phyloP scores from a whole-genome alignment of 768 basidiomycete species.

The Boletus tylopilopsis region DNA sequence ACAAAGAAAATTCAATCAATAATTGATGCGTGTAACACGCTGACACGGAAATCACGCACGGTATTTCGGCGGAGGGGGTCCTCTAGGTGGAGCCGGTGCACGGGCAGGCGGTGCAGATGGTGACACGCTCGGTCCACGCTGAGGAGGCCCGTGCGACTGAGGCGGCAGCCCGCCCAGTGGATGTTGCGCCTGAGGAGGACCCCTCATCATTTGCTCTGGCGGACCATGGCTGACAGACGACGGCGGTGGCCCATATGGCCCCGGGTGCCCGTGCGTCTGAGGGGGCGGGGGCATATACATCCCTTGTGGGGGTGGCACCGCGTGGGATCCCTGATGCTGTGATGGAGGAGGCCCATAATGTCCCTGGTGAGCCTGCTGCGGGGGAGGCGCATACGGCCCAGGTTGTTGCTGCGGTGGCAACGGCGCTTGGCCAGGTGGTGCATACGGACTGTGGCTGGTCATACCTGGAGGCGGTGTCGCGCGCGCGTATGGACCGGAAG shows the following conservation, averaged over 20 bases:
- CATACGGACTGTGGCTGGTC: slow-evolving; percentile 21
- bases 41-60: slow-evolving; percentile 41
- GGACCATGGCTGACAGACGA: slow-evolving; percentile 23
- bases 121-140: slow-evolving; percentile 23
- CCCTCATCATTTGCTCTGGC: slow-evolving; percentile 29
- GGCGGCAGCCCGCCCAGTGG: slow-evolving; percentile 23
- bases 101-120: slow-evolving; percentile 24
- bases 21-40: too few relatives aligned
- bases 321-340: slow-evolving; percentile 21
- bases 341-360: slow-evolving; percentile 30
- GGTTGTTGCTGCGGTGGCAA: slow-evolving; percentile 19
- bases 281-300: slow-evolving; percentile 20
- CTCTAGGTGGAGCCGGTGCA: slow-evolving; percentile 32
- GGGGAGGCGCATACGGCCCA: slow-evolving; percentile 23
- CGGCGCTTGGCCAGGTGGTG: slow-evolving; percentile 13
- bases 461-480: slow-evolving; percentile 41
- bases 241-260: slow-evolving; percentile 28
- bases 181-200: slow-evolving; percentile 28
- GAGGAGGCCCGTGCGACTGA: slow-evolving; percentile 30
- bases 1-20: not conserved
- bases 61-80: slow-evolving; percentile 50
- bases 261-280: slow-evolving; percentile 15
- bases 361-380: slow-evolving; percentile 24
- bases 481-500: slow-evolving; percentile 33
- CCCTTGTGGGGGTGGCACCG: slow-evolving; percentile 14